Percentiles rank a stretch among this genome's conserved stretches.
Evolutionary conservation across 1,139 yeast genomes (phyloP).

Genomic region (Kodamaea sp.): DNA sequence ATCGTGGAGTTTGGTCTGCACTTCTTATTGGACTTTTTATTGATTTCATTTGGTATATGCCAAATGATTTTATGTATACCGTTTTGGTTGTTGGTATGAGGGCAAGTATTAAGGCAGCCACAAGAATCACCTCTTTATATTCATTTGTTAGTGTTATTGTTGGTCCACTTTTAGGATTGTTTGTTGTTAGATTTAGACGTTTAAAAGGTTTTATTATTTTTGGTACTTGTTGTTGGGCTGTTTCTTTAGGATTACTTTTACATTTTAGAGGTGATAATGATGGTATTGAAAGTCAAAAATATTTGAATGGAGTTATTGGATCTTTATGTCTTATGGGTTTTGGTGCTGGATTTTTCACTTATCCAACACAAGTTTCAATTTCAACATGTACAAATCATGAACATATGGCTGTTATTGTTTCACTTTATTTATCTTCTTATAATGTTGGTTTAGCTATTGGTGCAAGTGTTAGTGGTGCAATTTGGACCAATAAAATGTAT

Average conservation of each 20-base stretch:
- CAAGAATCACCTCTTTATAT: conserved; percentile 59
- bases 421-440: conserved; percentile 52
- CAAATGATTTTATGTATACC: conserved; percentile 63
- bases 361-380: conserved; percentile 62
- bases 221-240: conserved; percentile 54
- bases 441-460: conserved; percentile 62
- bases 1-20: conserved; percentile 60
- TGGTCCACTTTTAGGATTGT: conserved; percentile 57
- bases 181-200: conserved; percentile 49
- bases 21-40: conserved; percentile 49
- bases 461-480: conserved; percentile 55
- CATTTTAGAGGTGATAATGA: conserved; percentile 53
- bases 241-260: conserved; percentile 56
- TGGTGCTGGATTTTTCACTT: conserved; percentile 70
- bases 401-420: conserved; percentile 60
- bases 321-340: conserved; percentile 64
- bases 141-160: conserved; percentile 63
- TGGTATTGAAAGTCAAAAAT: conserved; percentile 28
- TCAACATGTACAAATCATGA: conserved; percentile 61
- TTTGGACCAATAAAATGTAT: conserved; percentile 54
- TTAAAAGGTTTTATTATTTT: conserved; percentile 57
- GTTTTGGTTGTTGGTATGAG: conserved; percentile 61
- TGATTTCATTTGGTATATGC: conserved; percentile 63
- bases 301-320: conserved; percentile 58
- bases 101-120: conserved; percentile 56